phyloP scores from a whole-genome alignment of 2,329 filamentous ascomycete species.

The Xylariaceae sp. region DNA sequence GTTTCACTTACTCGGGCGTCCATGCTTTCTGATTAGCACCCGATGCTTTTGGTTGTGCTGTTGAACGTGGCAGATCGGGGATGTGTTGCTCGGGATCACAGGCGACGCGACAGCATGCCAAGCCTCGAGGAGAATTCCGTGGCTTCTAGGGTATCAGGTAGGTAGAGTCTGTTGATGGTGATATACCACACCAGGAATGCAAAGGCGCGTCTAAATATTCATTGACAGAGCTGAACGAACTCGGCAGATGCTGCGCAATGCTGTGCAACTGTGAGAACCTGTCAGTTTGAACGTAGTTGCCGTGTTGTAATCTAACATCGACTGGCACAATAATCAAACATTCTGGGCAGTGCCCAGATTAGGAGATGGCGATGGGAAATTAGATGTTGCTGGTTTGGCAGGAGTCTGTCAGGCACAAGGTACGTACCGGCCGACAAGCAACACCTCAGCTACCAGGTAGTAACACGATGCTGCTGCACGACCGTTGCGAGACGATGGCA shows the following conservation, averaged over 20 bases:
- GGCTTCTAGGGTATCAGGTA: neutral
- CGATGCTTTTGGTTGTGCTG: conserved; percentile 1
- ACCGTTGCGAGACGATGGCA: too few species aligned
- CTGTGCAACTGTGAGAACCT: neutral
- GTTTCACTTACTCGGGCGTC: conserved; percentile 26
- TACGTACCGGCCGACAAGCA: neutral
- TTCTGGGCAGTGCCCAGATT: neutral
- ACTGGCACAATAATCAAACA: conserved; percentile 6
- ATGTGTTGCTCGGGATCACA: neutral
- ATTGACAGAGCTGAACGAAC: conserved; percentile 6
- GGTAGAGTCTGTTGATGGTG: neutral
- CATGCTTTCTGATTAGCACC: conserved; percentile 17
- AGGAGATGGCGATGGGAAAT: too few species aligned
- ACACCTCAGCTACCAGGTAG: too few species aligned
- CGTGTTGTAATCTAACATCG: conserved; percentile 1
- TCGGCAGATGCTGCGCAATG: neutral
- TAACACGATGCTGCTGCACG: too few species aligned
- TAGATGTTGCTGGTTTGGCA: neutral
- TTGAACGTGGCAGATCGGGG: conserved; percentile 2
- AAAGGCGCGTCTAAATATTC: conserved; percentile 13
- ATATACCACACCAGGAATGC: conserved; percentile 11
- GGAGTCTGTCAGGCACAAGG: conserved; percentile 4
- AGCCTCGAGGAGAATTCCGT: neutral
- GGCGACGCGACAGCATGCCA: neutral
- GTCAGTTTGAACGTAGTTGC: conserved; percentile 6